Conservation (phyloP, 2,329 filamentous ascomycete genomes). For the Cercospora zeae-maydis region DNA sequence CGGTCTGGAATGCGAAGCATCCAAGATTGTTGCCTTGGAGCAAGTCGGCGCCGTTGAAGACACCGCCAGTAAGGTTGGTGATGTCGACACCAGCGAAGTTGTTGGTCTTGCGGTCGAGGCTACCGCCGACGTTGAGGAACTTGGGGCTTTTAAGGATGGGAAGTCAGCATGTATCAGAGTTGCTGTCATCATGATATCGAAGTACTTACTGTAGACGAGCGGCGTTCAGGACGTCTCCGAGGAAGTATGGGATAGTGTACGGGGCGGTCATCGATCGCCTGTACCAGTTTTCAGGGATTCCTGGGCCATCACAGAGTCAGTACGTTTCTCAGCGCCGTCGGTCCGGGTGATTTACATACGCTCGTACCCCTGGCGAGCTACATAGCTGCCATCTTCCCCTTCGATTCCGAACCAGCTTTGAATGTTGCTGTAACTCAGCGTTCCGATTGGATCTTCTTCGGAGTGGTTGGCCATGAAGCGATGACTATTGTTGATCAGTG, state of each 20-base stretch:
- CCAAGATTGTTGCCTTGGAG: constrained; percentile 37
- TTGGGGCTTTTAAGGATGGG: constrained; percentile 23
- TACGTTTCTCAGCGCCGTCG: neutral
- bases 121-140: constrained; percentile 37
- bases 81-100: constrained; percentile 39
- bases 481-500: constrained; percentile 7
- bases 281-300: constrained; percentile 32
- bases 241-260: constrained; percentile 37
- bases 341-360: neutral
- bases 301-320: neutral
- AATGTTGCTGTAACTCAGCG: constrained; percentile 22
- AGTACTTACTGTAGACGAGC: constrained; percentile 22
- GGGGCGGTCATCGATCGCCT: constrained; percentile 27
- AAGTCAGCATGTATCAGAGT: neutral
- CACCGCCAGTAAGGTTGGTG: constrained; percentile 38
- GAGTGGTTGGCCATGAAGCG: constrained; percentile 34
- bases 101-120: constrained; percentile 36
- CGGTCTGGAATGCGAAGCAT: constrained; percentile 38
- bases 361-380: constrained; percentile 24
- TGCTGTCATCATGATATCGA: too few species aligned
- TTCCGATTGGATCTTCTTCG: constrained; percentile 23
- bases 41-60: constrained; percentile 39
- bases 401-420: constrained; percentile 28
- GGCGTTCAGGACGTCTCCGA: constrained; percentile 21
- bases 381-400: constrained; percentile 24